Base-by-base conservation (phyloP, 192 early-diverging fungal species). In the Backusella macrospora region DNA sequence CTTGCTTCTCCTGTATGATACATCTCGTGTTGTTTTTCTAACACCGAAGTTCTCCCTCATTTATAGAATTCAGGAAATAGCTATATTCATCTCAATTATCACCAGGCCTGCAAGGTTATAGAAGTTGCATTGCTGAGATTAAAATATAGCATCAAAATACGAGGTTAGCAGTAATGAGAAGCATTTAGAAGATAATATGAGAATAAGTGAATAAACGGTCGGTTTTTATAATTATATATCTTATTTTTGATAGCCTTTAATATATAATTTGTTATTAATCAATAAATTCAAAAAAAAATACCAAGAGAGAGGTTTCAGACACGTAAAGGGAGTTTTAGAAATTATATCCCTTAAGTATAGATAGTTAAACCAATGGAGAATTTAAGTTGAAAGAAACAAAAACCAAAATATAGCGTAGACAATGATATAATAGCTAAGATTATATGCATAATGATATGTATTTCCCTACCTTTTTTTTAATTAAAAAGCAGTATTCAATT, bases 251-350 rank as follows among this genome's bases (percentile, higher is more conserved):
- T 34, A 34, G 29, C 0, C 29, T 34, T 0, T 34, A 34, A 34
- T 34, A 1, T 34, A 2, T 34, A 0, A 34, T 34, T 34, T 34
- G 29, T 59, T 23, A 13, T 23, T 12, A 14, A 13, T 59, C 21
- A 23, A 23, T 59, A 3, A 26, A 34, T 34, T 0, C 0, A 34
- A 34, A 34, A 34, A 34, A 34, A 34, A 34, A 34, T 34, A 34
- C 2, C 29, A 34, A 34, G 29, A 34, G 29, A 34, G 29, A 49
- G 21, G 23, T 23, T 59, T 26, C 21, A 59, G 21, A 59, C 10
- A 59, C 10, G 21, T 59, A 26, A 59, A 23, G 21, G 21, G 52
- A 59, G 52, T 59, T 59, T 59, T 59, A 59, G n/a, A 59, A 59
- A 9, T 59, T 4, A 23, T 2, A 12, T 46, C 45, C 45, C 6